These are phyloP conservation scores for Meira miltonrushii DNA, from an alignment of 1,284 basidiomycete species.

Conservation along the genomic window DNA sequence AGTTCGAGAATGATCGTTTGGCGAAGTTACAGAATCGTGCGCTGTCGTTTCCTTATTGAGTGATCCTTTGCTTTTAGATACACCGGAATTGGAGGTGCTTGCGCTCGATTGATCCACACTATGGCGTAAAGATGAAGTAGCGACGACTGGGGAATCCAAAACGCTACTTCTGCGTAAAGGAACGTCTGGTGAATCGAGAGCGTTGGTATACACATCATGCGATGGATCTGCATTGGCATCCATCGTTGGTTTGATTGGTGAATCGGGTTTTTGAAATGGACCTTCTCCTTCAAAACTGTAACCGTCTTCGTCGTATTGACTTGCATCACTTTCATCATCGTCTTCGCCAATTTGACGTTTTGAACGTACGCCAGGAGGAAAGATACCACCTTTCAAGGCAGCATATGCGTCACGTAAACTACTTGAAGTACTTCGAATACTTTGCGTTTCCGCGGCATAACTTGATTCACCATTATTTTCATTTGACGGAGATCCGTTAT, in stretches of 20 bases:
- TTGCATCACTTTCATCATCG: constrained; percentile 1
- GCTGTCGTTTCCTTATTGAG: too few relatives aligned
- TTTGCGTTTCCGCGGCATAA: background rate
- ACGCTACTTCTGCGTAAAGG: constrained; percentile 3
- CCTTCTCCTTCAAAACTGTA: background rate
- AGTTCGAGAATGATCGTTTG: too few relatives aligned
- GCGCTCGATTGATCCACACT: too few relatives aligned
- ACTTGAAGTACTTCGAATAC: background rate
- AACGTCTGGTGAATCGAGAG: constrained; percentile 6
- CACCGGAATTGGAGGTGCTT: too few relatives aligned
- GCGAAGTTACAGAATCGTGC: too few relatives aligned
- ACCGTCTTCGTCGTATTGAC: constrained; percentile 4
- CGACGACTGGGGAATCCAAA: background rate
- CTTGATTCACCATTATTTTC: too few relatives aligned
- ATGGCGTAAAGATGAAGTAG: too few relatives aligned
- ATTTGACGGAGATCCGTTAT: too few relatives aligned
- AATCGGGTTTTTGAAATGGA: background rate
- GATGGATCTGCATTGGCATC: too few relatives aligned
- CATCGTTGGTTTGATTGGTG: background rate
- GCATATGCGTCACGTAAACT: background rate
- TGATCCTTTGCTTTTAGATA: too few relatives aligned
- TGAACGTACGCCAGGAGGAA: background rate
- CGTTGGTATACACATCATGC: constrained; percentile 5
- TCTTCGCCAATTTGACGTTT: background rate
- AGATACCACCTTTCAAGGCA: background rate